These are phyloP conservation scores for Sphaceloma murrayae DNA, from an alignment of 2,329 filamentous ascomycete species.

Conservation along the genomic window DNA sequence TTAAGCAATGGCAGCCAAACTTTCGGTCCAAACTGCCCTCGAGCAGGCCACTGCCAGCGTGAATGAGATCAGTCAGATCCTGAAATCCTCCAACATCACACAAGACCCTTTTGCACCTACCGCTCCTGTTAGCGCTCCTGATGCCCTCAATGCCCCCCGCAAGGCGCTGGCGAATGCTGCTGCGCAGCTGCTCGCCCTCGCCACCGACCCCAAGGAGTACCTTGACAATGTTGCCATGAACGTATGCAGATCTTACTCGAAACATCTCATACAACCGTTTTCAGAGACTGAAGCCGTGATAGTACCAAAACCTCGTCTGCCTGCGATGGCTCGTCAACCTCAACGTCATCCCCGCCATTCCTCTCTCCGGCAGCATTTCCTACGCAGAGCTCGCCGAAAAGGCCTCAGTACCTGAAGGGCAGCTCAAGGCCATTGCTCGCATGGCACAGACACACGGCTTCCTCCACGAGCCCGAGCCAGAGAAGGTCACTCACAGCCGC, in stretches of 20 bases:
- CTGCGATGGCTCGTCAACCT: conserved; percentile 21
- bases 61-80: conserved; percentile 10
- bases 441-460: conserved; percentile 21
- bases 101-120: conserved; percentile 7
- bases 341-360: conserved; percentile 19
- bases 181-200: conserved; percentile 19
- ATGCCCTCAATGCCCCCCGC: conserved; percentile 12
- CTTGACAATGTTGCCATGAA: conserved; percentile 20
- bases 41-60: conserved; percentile 12
- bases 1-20: conserved; percentile 13
- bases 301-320: conserved; percentile 21
- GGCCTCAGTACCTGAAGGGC: conserved; percentile 17
- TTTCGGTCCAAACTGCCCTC: conserved; percentile 13
- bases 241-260: conserved; percentile 17
- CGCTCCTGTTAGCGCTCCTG: conserved; percentile 1
- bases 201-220: conserved; percentile 20
- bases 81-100: conserved; percentile 6
- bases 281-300: conserved; percentile 9
- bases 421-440: conserved; percentile 21
- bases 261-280: neutral
- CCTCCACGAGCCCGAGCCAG: conserved; percentile 19
- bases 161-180: conserved; percentile 20
- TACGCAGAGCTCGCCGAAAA: conserved; percentile 11
- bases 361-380: conserved; percentile 12
- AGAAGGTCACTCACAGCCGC: conserved; percentile 19